Evolutionary conservation across 768 basidiomycete species (phyloP), one percentile per base, ranked within the genome.

Genomic region (Boletus vermiculosoides): DNA sequence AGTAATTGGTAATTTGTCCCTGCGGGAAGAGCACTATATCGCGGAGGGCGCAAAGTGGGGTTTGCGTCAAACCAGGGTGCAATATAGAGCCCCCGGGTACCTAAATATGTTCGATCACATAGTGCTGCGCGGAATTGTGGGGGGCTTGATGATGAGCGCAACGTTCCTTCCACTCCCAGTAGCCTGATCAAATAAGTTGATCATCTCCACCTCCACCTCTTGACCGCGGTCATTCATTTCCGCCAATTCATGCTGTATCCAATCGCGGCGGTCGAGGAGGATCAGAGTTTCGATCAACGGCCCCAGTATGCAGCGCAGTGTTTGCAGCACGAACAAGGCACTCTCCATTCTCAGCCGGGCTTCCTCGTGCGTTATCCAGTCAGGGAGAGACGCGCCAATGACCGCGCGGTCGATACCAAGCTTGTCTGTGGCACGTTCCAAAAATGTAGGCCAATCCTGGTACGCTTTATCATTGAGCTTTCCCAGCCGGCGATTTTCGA

Each of bases 91-190:
- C 59, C 33, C 33, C 44, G 25, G 60, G 40, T 45, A 62, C 59
- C 46, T 52, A 52, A 44, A 15, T 45, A 16, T 34, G 28, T 36
- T 46, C 48, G 12, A 53, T 55, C 44, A 48, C 45, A 45, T 30
- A 16, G 40, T 49, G 13, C 18, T 33, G n/a, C 56, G 56, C 52
- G 55, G 55, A 45, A 42, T 50, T 50, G 58, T 55, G 42, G 54
- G 48, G 48, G 80, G 77, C 36, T 71, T 73, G 50, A 87, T 72
- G 34, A 84, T 81, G 49, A 90, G 74, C 8, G 82, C 87, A 54
- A 88, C 74, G 68, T 90, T 91, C 63, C 89, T 73, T 46, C 84
- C 87, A 67, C 89, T 91, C 44, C 87, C 88, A 3, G 79, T 80
- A 5, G 76, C 74, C 68, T 90, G 89, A 63, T 90, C 85, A 57